Conservation (phyloP, 495 filamentous ascomycete species). For the Aspergillus ellipticus region DNA sequence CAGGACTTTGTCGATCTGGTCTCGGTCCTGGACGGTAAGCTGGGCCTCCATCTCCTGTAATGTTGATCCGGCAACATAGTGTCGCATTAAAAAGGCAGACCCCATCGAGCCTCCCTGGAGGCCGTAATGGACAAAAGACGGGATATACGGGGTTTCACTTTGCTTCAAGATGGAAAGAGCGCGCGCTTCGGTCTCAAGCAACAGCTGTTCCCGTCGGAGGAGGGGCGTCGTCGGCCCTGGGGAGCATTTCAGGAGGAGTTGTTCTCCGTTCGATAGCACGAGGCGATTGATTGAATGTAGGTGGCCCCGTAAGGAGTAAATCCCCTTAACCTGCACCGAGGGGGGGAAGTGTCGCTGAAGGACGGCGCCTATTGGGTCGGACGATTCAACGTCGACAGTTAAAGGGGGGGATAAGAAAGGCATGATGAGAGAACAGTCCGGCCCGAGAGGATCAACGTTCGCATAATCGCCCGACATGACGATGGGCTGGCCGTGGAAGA, state of each 20-base stretch:
- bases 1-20: conserved; percentile 41
- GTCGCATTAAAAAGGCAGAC: conserved; percentile 46
- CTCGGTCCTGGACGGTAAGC: conserved; percentile 35
- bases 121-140: conserved; percentile 51
- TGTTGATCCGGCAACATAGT: conserved; percentile 44
- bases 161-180: conserved; percentile 47
- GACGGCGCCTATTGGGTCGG: conserved; percentile 36
- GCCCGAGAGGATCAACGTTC: background rate
- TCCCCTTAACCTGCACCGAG: conserved; percentile 37
- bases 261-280: conserved; percentile 50
- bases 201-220: conserved; percentile 54
- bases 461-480: background rate
- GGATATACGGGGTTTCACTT: conserved; percentile 43
- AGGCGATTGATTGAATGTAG: conserved; percentile 53
- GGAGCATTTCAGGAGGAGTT: conserved; percentile 50
- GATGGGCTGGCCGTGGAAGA: background rate
- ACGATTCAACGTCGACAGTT: conserved; percentile 17
- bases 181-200: conserved; percentile 55
- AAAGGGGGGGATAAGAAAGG: conserved; percentile 13
- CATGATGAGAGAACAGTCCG: conserved; percentile 9
- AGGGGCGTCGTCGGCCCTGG: conserved; percentile 50
- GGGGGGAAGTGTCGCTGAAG: conserved; percentile 39
- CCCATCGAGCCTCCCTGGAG: conserved; percentile 34
- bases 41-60: conserved; percentile 37
- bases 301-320: conserved; percentile 44